Conservation (phyloP, 2,329 filamentous ascomycete genomes). For the Exophiala aquamarina region DNA sequence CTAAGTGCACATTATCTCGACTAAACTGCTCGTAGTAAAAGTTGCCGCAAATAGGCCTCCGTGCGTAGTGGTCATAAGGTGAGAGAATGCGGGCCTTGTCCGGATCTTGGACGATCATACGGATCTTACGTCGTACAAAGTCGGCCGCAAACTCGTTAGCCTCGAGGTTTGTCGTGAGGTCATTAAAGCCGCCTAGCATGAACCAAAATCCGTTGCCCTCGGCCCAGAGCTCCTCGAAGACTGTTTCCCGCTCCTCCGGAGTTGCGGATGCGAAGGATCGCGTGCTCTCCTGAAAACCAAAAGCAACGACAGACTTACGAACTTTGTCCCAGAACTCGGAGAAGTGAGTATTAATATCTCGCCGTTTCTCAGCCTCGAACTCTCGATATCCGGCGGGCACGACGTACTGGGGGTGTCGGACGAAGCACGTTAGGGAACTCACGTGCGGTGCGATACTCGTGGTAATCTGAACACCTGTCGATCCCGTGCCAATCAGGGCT, state of each 20-base stretch:
- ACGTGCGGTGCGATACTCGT: conserved; percentile 32
- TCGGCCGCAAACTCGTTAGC: conserved; percentile 41
- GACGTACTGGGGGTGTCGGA: conserved; percentile 33
- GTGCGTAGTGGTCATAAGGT: conserved; percentile 56
- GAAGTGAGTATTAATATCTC: conserved; percentile 33
- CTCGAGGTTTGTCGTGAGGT: conserved; percentile 36
- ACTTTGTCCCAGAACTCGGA: conserved; percentile 31
- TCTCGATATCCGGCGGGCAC: conserved; percentile 10
- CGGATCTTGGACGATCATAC: conserved; percentile 32
- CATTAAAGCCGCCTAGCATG: conserved; percentile 39
- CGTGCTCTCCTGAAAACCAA: conserved; percentile 28
- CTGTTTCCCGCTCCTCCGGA: conserved; percentile 22
- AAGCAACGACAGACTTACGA: conserved; percentile 30
- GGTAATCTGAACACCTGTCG: conserved; percentile 41
- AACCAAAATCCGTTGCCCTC: conserved; percentile 38
- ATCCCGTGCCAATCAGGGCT: conserved; percentile 45
- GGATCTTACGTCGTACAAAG: conserved; percentile 38
- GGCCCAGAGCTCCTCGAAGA: conserved; percentile 34
- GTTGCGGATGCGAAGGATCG: conserved; percentile 4
- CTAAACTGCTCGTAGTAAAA: conserved; percentile 54
- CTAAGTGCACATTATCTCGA: conserved; percentile 45
- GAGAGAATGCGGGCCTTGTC: conserved; percentile 30
- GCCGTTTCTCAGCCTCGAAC: conserved; percentile 3
- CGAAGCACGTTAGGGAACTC: conserved; percentile 33
- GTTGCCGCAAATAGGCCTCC: conserved; percentile 50